Conservation (phyloP, 345 rosid genomes). For the Eucalyptus urophylla region DNA sequence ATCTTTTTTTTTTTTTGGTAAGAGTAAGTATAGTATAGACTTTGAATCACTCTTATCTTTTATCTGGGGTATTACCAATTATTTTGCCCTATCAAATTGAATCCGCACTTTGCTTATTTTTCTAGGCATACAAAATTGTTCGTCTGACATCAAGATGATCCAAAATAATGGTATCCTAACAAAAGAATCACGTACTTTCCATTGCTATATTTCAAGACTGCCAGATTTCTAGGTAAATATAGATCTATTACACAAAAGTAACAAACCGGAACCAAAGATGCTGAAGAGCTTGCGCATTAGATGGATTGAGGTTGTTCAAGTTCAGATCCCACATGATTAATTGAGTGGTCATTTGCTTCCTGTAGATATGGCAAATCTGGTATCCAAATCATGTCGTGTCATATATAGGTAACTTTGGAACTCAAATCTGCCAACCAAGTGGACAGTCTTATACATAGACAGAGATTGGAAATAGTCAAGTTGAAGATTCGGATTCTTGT, state of each 20-base stretch:
- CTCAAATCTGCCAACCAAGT: neutral
- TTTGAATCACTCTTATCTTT: no score
- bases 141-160: neutral
- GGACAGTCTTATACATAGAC: neutral
- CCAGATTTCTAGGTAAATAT: neutral
- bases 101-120: constrained; percentile 19
- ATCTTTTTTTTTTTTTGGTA: no score
- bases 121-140: neutral
- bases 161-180: neutral
- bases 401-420: no score
- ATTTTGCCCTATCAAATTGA: neutral
- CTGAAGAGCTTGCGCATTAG: neutral
- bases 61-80: neutral
- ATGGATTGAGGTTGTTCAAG: neutral
- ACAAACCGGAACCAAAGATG: neutral
- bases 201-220: neutral
- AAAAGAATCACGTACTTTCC: neutral
- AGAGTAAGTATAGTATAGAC: no score
- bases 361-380: neutral
- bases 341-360: neutral
- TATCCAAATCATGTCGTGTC: no score
- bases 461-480: neutral
- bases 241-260: no score
- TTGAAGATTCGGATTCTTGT: neutral
- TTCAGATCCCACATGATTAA: neutral